Base-by-base conservation (phyloP, 129 eudicot species). In the Flaveria robusta region DNA sequence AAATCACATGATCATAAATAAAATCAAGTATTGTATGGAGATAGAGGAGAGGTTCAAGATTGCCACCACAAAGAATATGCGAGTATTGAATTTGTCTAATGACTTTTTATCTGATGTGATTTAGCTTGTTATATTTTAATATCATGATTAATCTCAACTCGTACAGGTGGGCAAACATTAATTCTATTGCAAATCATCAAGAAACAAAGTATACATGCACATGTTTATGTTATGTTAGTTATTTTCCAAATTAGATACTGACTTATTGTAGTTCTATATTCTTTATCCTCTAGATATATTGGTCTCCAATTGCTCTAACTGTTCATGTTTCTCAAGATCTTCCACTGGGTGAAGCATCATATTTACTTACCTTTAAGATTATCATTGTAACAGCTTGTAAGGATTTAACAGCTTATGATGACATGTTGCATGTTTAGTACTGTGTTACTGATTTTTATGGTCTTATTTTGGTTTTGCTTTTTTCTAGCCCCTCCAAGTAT, bases 151-250 rank as follows among this genome's bases (percentile, higher is more conserved):
- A 66, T 45, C 16, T 22, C 19, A 34, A 34, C 72, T 71, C 75
- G 23, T 31, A 9, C 80, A 92, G 97, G 89, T 92, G 97, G 97
- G 67, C 87, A 79, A 88, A 83, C 80, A 72, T 92, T 75, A 74
- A 79, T 12, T 71, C 86, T 56, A 69, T 90, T 9, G 88, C 70
- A 47, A 49, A 66, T 27, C 54, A 20, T 51, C 77, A 88, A 20
- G 75, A 76, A 75, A 82, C 90, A 66, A 77, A 87, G 96, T 90
- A 15, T 46, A 75, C 34, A 16, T 43, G 66, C 7, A 9, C 19
- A 66, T 59, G 42, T 59, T 78, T 18, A 1, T 42, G 37, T n/a
- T 68, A 26, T 18, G 59, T 58, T n/a, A 5, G 14, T 18, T 47
- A 18, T 63, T 74, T 13, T 46, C 8, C 18, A 31, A n/a, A n/a